A percentile compares a stretch with the other conserved stretches of the same genome.
Conservation (phyloP, 169 alveolate species). For the Cryptosporidium xiaoi region DNA sequence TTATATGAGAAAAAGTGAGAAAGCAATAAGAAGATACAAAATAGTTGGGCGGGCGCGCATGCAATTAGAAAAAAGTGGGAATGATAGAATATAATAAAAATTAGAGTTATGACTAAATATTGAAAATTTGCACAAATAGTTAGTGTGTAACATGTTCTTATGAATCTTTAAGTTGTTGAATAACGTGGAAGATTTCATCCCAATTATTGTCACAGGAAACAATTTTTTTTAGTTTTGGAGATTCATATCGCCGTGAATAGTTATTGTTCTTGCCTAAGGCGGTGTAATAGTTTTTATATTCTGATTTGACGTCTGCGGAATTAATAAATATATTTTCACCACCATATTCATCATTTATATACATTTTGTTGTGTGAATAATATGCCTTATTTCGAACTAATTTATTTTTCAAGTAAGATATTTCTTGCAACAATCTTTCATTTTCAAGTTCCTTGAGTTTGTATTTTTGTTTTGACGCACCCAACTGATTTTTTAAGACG, state of each 20-base stretch:
- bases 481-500: slow-evolving; percentile 35
- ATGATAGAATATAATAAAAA: too few species aligned
- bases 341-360: not conserved
- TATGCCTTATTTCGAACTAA: slow-evolving; percentile 22
- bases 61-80: too few species aligned
- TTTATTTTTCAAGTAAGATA: slow-evolving; percentile 41
- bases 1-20: too few species aligned
- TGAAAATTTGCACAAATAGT: too few species aligned
- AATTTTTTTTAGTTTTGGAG: too few species aligned
- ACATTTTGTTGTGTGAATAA: not conserved
- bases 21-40: too few species aligned
- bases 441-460: slow-evolving; percentile 46
- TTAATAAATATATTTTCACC: not conserved
- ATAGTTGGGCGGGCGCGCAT: too few species aligned
- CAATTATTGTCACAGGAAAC: slow-evolving; percentile 40
- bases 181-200: slow-evolving; percentile 64
- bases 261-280: not conserved
- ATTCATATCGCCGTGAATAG: too few species aligned
- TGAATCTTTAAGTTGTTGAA: slow-evolving; percentile 37
- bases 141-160: not conserved
- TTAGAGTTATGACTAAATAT: too few species aligned
- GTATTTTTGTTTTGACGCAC: slow-evolving; percentile 41
- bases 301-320: not conserved
- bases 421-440: slow-evolving; percentile 23
- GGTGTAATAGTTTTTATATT: slow-evolving; percentile 20